These are phyloP conservation scores for Tulasnella sp. DNA, from an alignment of 768 basidiomycete genomes.

Conservation along the genomic window DNA sequence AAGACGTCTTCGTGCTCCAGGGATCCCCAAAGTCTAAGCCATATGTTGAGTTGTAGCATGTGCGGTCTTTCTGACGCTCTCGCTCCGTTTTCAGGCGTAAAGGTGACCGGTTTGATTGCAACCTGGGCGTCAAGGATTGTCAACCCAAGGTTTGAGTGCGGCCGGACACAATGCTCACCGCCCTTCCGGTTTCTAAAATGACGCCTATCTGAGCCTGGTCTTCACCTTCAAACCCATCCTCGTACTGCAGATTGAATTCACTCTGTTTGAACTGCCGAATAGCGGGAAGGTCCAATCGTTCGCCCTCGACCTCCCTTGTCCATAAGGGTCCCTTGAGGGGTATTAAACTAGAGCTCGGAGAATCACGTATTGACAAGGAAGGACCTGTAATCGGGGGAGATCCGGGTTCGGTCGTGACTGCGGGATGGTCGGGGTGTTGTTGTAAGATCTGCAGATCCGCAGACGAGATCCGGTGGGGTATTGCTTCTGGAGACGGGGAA, in stretches of 20 bases:
- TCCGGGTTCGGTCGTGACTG: no score
- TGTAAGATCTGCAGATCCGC: no score
- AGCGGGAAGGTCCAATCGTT: no score
- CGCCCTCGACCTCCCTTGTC: no score
- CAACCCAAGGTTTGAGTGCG: neutral
- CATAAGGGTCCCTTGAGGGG: no score
- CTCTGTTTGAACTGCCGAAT: neutral
- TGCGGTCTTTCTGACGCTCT: neutral
- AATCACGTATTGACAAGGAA: no score
- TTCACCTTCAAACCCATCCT: neutral
- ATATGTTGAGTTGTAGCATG: neutral
- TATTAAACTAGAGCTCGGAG: no score
- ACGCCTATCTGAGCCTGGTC: neutral
- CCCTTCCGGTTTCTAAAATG: neutral
- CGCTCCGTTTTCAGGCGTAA: neutral
- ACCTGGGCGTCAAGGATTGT: neutral
- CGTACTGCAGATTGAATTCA: neutral
- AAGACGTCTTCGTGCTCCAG: neutral
- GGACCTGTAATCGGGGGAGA: no score
- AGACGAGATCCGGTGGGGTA: no score
- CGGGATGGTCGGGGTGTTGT: no score
- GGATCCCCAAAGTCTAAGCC: neutral
- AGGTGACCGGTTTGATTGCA: neutral
- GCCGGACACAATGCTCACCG: neutral
- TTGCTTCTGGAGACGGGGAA: no score